phyloP scores from a whole-genome alignment of 176 grass and related monocot species.

The Carex pumila region DNA sequence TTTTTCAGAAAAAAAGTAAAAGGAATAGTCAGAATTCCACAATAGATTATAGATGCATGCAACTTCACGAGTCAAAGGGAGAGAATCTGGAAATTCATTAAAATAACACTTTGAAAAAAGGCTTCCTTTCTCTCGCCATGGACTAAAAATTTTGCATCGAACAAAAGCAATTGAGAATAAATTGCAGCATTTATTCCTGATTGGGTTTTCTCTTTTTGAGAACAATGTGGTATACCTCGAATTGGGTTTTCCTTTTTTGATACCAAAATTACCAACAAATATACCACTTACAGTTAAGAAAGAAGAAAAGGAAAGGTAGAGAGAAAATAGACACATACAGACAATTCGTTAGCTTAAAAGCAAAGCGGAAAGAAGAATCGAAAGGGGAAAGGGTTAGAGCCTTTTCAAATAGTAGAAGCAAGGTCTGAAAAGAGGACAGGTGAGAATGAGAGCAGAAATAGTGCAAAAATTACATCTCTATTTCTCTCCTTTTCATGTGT shows the following conservation, averaged over 20 bases:
- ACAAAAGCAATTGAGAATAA: conserved; percentile 24
- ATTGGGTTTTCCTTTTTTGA: neutral
- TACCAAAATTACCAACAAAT: conserved; percentile 8
- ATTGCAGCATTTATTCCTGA: conserved; percentile 3
- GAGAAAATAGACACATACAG: conserved; percentile 1
- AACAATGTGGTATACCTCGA: conserved; percentile 13
- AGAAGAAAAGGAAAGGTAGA: neutral
- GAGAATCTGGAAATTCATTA: neutral
- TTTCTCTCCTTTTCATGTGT: neutral
- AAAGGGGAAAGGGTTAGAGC: conserved; percentile 10
- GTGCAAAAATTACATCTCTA: conserved; percentile 4
- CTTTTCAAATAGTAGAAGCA: neutral
- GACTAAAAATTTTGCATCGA: neutral
- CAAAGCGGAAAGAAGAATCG: conserved; percentile 15
- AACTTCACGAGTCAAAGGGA: conserved; percentile 15
- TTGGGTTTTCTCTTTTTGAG: conserved; percentile 1
- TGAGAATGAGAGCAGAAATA: conserved; percentile 21
- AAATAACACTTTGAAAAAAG: neutral
- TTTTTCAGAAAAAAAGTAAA: neutral
- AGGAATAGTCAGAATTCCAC: conserved; percentile 10
- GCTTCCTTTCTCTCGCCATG: no score
- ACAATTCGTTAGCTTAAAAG: conserved; percentile 30
- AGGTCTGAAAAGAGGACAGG: conserved; percentile 15
- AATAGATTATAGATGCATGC: conserved; percentile 8
- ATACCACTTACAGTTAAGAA: neutral